These are phyloP conservation scores for Wickerhamiella spandovensis DNA, from an alignment of 805 yeast species.

Conservation along the genomic window DNA sequence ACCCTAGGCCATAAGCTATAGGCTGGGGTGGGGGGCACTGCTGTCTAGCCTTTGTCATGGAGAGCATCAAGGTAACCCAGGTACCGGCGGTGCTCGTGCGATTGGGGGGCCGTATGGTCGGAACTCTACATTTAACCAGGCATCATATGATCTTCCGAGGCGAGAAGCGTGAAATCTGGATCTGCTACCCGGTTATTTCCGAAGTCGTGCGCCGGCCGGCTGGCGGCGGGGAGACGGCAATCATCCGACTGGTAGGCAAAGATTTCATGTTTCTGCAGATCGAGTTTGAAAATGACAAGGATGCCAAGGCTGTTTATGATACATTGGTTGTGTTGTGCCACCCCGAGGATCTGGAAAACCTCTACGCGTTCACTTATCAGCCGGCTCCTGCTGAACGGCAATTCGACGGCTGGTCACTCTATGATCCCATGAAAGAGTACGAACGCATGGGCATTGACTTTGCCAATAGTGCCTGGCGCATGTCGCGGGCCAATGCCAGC, in stretches of 20 bases:
- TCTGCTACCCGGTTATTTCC: constrained; percentile 75
- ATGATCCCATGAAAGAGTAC: constrained; percentile 51
- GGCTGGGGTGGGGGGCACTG: too few relatives aligned
- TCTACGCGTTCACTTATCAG: constrained; percentile 72
- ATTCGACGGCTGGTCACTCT: constrained; percentile 61
- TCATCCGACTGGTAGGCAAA: constrained; percentile 60
- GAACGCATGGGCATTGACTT: constrained; percentile 50
- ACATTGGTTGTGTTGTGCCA: constrained; percentile 56
- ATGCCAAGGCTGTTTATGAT: constrained; percentile 60
- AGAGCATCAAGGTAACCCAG: constrained; percentile 19
- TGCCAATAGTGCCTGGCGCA: constrained; percentile 46
- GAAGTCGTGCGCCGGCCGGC: constrained; percentile 19
- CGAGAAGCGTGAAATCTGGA: constrained; percentile 61
- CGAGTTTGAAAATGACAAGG: constrained; percentile 46
- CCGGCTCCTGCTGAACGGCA: constrained; percentile 59
- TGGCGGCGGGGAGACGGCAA: constrained; percentile 25
- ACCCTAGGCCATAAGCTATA: too few relatives aligned
- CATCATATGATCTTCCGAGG: constrained; percentile 56
- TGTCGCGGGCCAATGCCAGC: constrained; percentile 47
- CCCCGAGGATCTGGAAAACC: constrained; percentile 35
- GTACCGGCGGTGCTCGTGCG: constrained; percentile 36
- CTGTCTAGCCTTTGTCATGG: constrained; percentile 4
- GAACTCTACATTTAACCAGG: constrained; percentile 56
- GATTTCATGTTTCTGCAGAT: constrained; percentile 75
- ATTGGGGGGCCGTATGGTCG: constrained; percentile 42